Evolutionary conservation across 2,329 filamentous ascomycete genomes (phyloP).

Genomic region (Hymenoscyphus fraxineus): DNA sequence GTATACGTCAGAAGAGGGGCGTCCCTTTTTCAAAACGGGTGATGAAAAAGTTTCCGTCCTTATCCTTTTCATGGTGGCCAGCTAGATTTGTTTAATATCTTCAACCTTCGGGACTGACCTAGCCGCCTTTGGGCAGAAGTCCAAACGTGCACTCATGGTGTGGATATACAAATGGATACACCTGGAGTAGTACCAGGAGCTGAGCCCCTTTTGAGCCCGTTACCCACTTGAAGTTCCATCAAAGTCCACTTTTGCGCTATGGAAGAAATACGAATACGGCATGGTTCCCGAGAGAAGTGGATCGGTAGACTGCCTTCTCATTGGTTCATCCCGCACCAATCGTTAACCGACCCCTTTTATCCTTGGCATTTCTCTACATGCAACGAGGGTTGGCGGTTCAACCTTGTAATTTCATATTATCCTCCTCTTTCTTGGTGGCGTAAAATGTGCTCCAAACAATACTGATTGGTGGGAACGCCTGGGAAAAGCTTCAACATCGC

Average conservation of each 20-base stretch:
- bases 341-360: neutral
- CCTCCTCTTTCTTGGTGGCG: neutral
- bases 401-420: neutral
- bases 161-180: neutral
- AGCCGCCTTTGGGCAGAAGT: neutral
- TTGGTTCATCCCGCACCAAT: neutral
- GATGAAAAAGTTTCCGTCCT: slow-evolving; percentile 18
- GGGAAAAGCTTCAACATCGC: no score
- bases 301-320: no score
- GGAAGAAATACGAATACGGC: no score
- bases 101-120: neutral
- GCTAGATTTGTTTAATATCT: slow-evolving; percentile 1
- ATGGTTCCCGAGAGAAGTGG: no score
- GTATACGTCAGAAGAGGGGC: slow-evolving; percentile 21
- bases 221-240: no score
- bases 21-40: slow-evolving; percentile 23
- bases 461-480: neutral
- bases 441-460: neutral
- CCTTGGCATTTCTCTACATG: neutral
- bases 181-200: neutral
- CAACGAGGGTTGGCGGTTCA: neutral
- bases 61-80: slow-evolving; percentile 6
- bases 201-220: no score
- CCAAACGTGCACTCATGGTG: neutral
- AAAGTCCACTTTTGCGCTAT: no score